Base-by-base conservation (phyloP, 768 basidiomycete species). In the Kwoniella pini region DNA sequence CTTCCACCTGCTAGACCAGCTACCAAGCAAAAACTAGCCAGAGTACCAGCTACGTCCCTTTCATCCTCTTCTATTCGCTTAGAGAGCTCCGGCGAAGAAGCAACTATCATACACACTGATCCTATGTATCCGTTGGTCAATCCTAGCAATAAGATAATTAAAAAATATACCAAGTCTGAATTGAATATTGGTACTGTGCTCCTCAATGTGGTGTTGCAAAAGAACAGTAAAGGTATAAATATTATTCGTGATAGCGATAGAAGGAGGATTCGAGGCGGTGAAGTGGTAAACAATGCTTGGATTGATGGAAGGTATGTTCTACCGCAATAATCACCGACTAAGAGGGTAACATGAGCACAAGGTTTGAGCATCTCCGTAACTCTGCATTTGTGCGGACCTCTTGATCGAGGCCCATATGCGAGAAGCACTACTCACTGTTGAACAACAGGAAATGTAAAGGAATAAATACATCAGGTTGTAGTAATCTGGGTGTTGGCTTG, bases 181-280 rank as follows among this genome's bases (percentile, higher is more conserved):
- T 80, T 86, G 80, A 94, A 86, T 62, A 87, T 65, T 2, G 86
- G 83, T 27, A 36, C 53, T 7, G 27, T 27, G 66, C 28, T 38
- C 71, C 67, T 43, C 82, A 84, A 27, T 64, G 86, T 85, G 40
- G 94, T 79, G 72, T 96, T 96, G 82, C 92, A 95, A 79, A 88
- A 81, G n/a, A 95, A 82, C 78, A 95, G 88, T 40, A 93, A 70
- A 28, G 91, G 91, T 48, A 96, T 84, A 80, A 95, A 94, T 31
- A 91, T 70, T 1, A 87, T 88, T 55, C 93, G 86, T 3, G 84
- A 77, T 40, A 88, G 74, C 15, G 91, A 87, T 24, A 90, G 78
- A 5, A 74, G 70, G 15, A 91, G 74, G 38, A 94, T 83, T 31
- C 83, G 82, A 22, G 80, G 82, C 4, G 84, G 83, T 3, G 86